Evolutionary conservation across 345 rosid genomes (phyloP).

Genomic region (Corymbia maculata): DNA sequence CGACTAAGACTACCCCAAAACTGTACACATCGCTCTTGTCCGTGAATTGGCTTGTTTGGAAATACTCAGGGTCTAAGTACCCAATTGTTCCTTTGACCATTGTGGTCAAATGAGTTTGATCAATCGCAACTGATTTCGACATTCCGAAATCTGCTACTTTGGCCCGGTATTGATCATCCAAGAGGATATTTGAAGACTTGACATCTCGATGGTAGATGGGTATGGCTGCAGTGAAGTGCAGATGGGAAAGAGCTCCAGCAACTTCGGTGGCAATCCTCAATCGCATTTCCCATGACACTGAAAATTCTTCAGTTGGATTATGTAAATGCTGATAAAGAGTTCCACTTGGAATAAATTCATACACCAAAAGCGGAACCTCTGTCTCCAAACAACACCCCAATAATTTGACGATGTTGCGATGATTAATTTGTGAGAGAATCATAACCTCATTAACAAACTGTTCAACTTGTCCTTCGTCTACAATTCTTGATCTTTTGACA

Average conservation of each 20-base stretch:
- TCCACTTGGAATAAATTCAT: slow-evolving; percentile 5
- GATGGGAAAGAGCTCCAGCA: background rate
- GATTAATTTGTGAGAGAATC: slow-evolving; percentile 1
- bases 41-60: slow-evolving; percentile 2
- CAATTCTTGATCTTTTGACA: background rate
- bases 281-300: background rate
- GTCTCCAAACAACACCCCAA: slow-evolving; percentile 9
- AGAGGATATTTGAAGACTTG: slow-evolving; percentile 7
- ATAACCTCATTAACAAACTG: slow-evolving; percentile 7
- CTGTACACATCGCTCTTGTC: slow-evolving; percentile 12
- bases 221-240: slow-evolving; percentile 3
- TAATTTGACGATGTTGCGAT: background rate
- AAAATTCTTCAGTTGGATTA: background rate
- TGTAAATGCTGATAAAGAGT: background rate
- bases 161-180: background rate
- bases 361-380: slow-evolving; percentile 2
- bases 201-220: slow-evolving; percentile 6
- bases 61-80: slow-evolving; percentile 9
- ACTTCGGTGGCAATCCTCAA: background rate
- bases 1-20: slow-evolving; percentile 7
- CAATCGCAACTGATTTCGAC: background rate
- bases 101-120: slow-evolving; percentile 10
- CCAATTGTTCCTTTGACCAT: slow-evolving; percentile 7
- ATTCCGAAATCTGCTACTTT: slow-evolving; percentile 12
- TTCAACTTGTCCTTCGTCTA: background rate